Base-by-base conservation (phyloP, 2,329 filamentous ascomycete genomes). In the Ophiosphaerella korrae region DNA sequence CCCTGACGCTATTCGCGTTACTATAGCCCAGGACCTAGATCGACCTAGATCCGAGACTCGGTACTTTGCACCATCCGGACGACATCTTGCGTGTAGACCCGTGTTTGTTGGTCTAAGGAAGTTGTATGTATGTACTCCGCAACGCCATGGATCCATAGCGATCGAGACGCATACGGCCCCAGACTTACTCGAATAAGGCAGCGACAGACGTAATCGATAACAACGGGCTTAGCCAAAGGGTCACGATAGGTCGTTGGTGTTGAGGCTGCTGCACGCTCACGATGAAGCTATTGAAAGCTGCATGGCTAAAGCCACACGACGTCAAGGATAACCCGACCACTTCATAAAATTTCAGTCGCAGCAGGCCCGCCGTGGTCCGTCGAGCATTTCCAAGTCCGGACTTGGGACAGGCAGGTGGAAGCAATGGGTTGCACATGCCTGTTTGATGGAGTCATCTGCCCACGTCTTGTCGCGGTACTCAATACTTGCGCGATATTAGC, bases 251-350 rank as follows among this genome's bases (percentile, higher is more conserved):
- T 36, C 5, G 45, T 8, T 26, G 38, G n/a, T 23, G 38, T 23
- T 33, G 36, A 40, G 36, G 29, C 33, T 33, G 31, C 33, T 12
- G 12, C 18, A 23, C 31, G 12, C 23, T n/a, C 34, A 44, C 24
- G 33, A 26, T 21, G 14, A 40, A 33, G 41, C 40, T 50, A 50
- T 50, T 44, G 47, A 34, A 14, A 21, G 16, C 33, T 32, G 42
- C 29, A 47, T 44, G 40, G 44, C 14, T 33, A 40, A 40, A 14
- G 18, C n/a, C 39, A 45, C 34, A 29, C 18, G 18, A 11, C 8
- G n/a, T 26, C 23, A 35, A 16, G 33, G 14, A 26, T 41, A 12
- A 12, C 14, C 26, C 7, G 6, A 7, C 26, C 26, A 8, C 11
- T 29, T 7, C 26, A 29, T 11, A 8, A 29, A 5, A 6, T 34